Base-by-base conservation (phyloP, 1,284 basidiomycete genomes). In the Bondarzewia mesenterica region DNA sequence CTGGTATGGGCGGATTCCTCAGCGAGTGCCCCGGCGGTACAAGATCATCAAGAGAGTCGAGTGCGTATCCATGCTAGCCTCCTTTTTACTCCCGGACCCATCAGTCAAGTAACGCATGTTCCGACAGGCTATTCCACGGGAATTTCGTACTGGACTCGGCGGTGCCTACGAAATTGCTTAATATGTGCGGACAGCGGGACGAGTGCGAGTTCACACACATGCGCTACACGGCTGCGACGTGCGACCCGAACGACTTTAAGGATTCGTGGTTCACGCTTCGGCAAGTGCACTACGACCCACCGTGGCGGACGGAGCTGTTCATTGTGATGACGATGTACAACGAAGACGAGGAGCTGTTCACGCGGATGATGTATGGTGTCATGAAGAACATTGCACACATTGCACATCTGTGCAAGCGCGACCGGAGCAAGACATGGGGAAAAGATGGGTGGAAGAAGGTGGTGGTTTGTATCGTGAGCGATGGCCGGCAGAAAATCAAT, bases 371-470 rank as follows among this genome's bases (percentile, higher is more conserved):
- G 57, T 92, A 97, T 65, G 95, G 94, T 4, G 91, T 99, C 12
- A 98, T 98, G 93, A 77, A 78, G 53, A 93, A 91, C 62, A 91
- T 93, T 42, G 29, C 29, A 1, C 89, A n/a, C n/a, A n/a, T n/a
- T n/a, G 74, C 84, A 1, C 89, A 96, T 65, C 73, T 98, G 6
- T 97, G 95, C 64, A 87, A 89, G 8, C 78, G 95, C 32, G 93
- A 94, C 67, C 93, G 93, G 59, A 94, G 90, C 10, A 82, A 91
- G 51, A 95, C 92, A 0, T 99, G 95, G 96, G 95, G 95, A 3
- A 80, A 83, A 6, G 91, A 97, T 48, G 87, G 92, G 0, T 99
- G 95, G 95, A 92, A 98, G 63, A 98, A 96, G 79, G 86, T 96
- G 16, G 93, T 96, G 3, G 89, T 97, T 2, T 94, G 90, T 61